Evolutionary conservation across 2,329 filamentous ascomycete genomes (phyloP).

Genomic region (Sphaerostilbella broomeana): DNA sequence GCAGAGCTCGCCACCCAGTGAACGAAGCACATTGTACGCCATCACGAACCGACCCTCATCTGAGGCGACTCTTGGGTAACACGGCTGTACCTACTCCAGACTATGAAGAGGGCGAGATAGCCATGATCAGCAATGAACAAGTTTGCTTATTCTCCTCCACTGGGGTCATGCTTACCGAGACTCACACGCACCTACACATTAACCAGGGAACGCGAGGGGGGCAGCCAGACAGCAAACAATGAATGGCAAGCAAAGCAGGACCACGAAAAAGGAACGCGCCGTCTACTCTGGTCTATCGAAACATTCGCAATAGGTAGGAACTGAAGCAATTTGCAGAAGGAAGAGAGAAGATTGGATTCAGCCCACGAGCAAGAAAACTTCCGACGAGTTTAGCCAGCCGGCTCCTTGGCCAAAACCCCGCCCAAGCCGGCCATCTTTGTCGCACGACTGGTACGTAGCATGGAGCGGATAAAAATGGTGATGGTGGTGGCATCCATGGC

Average conservation of each 20-base stretch:
- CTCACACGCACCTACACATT: no score
- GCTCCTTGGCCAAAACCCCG: constrained; percentile 2
- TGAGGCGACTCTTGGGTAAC: constrained; percentile 15
- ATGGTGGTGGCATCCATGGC: constrained; percentile 2
- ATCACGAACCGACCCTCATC: constrained; percentile 27
- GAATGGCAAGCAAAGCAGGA: no score
- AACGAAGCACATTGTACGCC: constrained; percentile 30
- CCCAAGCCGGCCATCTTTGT: constrained; percentile 5
- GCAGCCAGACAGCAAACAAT: no score
- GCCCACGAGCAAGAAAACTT: neutral
- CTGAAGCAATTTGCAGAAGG: neutral
- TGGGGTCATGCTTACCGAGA: no score
- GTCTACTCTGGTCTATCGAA: neutral
- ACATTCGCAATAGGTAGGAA: neutral
- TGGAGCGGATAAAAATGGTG: neutral
- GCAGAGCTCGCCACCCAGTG: constrained; percentile 28
- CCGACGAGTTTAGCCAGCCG: constrained; percentile 1
- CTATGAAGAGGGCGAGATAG: neutral
- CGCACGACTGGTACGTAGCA: constrained; percentile 10
- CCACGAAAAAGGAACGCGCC: no score
- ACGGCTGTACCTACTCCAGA: constrained; percentile 2
- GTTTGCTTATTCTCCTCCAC: no score
- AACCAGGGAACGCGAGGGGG: no score
- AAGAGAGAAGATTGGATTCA: no score
- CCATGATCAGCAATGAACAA: neutral